Percentiles rank a stretch among this genome's conserved stretches.
Conservation (phyloP, 345 rosid genomes). For the Eucalyptus microcorys region DNA sequence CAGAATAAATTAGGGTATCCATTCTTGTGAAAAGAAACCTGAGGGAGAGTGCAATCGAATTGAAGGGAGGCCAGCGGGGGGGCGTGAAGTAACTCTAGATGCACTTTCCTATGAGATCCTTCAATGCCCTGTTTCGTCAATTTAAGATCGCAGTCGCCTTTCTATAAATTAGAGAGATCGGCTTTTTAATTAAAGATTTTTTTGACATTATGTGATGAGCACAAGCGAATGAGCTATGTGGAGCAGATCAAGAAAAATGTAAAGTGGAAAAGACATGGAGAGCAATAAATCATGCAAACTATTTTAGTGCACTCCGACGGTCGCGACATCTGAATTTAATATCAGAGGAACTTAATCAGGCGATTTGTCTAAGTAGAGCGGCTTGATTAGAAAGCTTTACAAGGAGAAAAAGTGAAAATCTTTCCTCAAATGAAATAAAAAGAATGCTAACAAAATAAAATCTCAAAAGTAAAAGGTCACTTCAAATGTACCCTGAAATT, state of each 20-base stretch:
- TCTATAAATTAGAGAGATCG: background rate
- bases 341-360: accelerated
- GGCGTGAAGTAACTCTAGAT: background rate
- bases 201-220: background rate
- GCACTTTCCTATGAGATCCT: background rate
- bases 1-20: background rate
- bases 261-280: background rate
- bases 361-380: background rate
- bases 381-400: background rate
- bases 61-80: background rate
- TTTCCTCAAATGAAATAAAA: background rate
- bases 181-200: background rate
- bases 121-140: conserved; percentile 6
- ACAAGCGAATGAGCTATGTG: background rate
- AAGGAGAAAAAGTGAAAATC: background rate
- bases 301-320: accelerated
- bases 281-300: background rate
- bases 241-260: background rate
- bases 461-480: background rate
- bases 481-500: background rate
- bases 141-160: background rate
- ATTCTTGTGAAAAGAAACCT: conserved; percentile 1
- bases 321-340: accelerated
- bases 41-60: background rate
- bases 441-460: background rate